Evolutionary conservation across 1,139 yeast species (phyloP).

Genomic region (Kodamaea sp.): DNA sequence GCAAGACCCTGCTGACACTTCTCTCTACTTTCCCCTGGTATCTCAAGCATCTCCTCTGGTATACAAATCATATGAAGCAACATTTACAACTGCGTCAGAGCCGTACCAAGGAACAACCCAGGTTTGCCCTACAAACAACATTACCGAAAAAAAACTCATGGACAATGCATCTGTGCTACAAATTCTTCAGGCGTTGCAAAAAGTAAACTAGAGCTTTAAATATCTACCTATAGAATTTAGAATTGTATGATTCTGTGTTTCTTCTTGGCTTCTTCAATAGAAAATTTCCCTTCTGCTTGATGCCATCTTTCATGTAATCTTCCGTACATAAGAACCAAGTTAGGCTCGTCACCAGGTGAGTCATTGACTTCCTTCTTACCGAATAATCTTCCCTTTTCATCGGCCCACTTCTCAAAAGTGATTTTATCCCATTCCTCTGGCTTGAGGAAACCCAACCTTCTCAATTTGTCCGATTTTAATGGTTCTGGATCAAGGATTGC

Average conservation of each 20-base stretch:
- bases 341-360: slow-evolving; percentile 17
- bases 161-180: slow-evolving; percentile 19
- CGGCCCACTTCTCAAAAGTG: slow-evolving; percentile 19
- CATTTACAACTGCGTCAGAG: slow-evolving; percentile 11
- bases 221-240: slow-evolving; percentile 3
- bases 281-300: slow-evolving; percentile 18
- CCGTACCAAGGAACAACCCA: slow-evolving; percentile 1
- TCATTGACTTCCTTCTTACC: slow-evolving; percentile 20
- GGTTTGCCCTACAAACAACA: slow-evolving; percentile 2
- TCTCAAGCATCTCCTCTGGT: slow-evolving; percentile 12
- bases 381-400: slow-evolving; percentile 18
- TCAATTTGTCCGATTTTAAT: slow-evolving; percentile 15
- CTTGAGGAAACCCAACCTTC: slow-evolving; percentile 13
- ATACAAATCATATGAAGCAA: slow-evolving; percentile 4
- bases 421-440: slow-evolving; percentile 20
- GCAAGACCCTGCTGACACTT: slow-evolving; percentile 24
- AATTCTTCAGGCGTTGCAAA: slow-evolving; percentile 10
- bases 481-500: slow-evolving; percentile 19
- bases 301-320: slow-evolving; percentile 22
- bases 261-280: slow-evolving; percentile 20
- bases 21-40: slow-evolving; percentile 18
- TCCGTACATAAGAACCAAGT: slow-evolving; percentile 20
- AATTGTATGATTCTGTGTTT: slow-evolving; percentile 17
- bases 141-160: slow-evolving; percentile 13
- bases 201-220: slow-evolving; percentile 6